These are phyloP conservation scores for Micractinium sp. DNA, from an alignment of 139 green algal species.

Conservation along the genomic window DNA sequence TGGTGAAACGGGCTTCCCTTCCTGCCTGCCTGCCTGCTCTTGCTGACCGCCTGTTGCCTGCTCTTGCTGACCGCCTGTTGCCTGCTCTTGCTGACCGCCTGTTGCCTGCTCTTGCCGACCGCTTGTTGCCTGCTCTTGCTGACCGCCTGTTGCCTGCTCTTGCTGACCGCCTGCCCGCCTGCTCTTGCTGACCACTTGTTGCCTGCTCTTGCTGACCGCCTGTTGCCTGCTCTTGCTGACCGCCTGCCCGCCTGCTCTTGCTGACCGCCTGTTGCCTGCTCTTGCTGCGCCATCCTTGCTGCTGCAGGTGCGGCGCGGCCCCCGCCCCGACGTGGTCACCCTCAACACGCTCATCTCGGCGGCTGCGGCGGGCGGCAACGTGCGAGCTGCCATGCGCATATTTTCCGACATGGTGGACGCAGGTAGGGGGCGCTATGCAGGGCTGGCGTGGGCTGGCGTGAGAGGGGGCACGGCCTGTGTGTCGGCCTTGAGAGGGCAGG, in stretches of 20 bases:
- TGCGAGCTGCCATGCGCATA: conserved; percentile 25
- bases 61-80: neutral
- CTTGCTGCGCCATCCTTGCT: no score
- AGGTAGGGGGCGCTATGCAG: neutral
- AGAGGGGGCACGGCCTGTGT: no score
- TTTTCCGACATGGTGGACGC: conserved; percentile 42
- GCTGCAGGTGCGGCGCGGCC: conserved; percentile 34
- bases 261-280: neutral
- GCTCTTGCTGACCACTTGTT: neutral
- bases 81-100: neutral
- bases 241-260: no score
- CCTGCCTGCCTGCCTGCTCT: no score
- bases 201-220: neutral
- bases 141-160: no score
- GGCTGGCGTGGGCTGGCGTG: neutral
- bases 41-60: neutral
- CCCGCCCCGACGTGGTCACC: conserved; percentile 58
- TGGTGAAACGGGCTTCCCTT: no score
- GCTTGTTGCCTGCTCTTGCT: no score
- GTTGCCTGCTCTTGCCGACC: neutral
- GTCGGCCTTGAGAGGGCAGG: no score
- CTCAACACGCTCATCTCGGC: conserved; percentile 59
- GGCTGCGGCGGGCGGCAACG: conserved; percentile 36
- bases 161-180: neutral
- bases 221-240: neutral